Evolutionary conservation across 305 asterid species (phyloP), one percentile per base, ranked within the genome.

Genomic region (Fraxinus ornus): DNA sequence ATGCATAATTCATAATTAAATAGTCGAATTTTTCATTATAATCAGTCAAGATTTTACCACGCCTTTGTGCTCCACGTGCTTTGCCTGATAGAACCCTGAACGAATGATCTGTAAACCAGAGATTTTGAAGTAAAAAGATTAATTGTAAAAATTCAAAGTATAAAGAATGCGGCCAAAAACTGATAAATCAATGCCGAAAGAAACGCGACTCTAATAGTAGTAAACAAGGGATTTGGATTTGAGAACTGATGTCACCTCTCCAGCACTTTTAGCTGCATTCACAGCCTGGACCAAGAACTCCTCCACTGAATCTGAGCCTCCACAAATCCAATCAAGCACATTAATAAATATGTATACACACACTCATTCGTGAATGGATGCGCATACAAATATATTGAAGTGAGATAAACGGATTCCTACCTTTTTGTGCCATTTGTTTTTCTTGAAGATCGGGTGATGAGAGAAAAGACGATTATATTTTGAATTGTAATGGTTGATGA

Each of bases 31-130:
- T 73, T 36, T 80, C n/a, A 60, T 79, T 24, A 26, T 5, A 32
- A 66, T 15, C n/a, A 75, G 10, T 9, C 39, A 26, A 30, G 32
- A 76, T 57, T 84, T 81, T 83, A 95, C 99, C 97, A 24, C 75
- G 86, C 99, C 98, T 85, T 95, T 95, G 86, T 94, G 99, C 91
- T 95, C 97, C 79, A 95, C 97, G 21, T 62, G 85, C 92, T 94
- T 95, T 39, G 91, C 90, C 91, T 88, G 84, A 81, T 92, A 83
- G 84, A 95, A 95, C 75, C 92, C 98, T 57, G 84, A 64, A 3
- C 97, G 98, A 80, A 95, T 94, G 80, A 95, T 73, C 98, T 95
- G 90, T 47, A 82, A 83, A 49, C 70, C 85, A 84, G 86, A 66
- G 9, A 49, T 72, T 39, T 17, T 12, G 22, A 78, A 55, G 75